phyloP scores from a whole-genome alignment of 208 protist species.

The Trypanosoma vivax region DNA sequence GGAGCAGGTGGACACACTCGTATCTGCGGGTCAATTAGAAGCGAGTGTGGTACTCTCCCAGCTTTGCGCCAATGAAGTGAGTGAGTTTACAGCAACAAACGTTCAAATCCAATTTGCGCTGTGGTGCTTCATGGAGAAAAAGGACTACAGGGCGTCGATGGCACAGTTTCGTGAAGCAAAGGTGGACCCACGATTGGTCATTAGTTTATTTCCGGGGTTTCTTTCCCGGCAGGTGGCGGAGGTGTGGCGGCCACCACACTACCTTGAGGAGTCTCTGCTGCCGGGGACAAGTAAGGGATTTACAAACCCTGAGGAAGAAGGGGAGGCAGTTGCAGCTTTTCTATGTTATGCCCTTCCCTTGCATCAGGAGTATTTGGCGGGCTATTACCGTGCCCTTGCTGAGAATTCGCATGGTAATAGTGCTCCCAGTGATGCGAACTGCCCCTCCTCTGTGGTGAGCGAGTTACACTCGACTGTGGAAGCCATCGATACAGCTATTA shows the following conservation, averaged over 20 bases:
- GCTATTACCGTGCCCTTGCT: no score
- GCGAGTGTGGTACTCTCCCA: conserved; percentile 44
- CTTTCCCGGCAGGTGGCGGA: conserved; percentile 7
- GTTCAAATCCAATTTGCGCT: conserved; percentile 34
- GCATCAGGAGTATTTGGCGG: conserved; percentile 8
- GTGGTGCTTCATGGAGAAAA: conserved; percentile 25
- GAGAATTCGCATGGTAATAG: neutral
- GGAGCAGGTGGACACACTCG: conserved; percentile 25
- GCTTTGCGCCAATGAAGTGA: conserved; percentile 47
- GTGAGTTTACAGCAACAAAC: conserved; percentile 15
- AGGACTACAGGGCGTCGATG: conserved; percentile 34
- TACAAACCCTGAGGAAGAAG: conserved; percentile 3
- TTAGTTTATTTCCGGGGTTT: conserved; percentile 40
- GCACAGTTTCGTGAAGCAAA: conserved; percentile 34
- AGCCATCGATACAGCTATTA: conserved; percentile 42
- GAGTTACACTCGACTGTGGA: conserved; percentile 9
- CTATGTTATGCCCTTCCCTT: conserved; percentile 17
- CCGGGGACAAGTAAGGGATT: neutral
- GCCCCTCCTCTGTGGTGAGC: neutral
- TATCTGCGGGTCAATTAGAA: conserved; percentile 22
- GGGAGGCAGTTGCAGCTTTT: conserved; percentile 17
- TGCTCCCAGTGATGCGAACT: neutral
- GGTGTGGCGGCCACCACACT: conserved; percentile 8
- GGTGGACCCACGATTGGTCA: conserved; percentile 35
- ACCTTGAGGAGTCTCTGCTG: conserved; percentile 5